phyloP scores from a whole-genome alignment of 2,329 filamentous ascomycete genomes.

The Ophiostoma sp. region DNA sequence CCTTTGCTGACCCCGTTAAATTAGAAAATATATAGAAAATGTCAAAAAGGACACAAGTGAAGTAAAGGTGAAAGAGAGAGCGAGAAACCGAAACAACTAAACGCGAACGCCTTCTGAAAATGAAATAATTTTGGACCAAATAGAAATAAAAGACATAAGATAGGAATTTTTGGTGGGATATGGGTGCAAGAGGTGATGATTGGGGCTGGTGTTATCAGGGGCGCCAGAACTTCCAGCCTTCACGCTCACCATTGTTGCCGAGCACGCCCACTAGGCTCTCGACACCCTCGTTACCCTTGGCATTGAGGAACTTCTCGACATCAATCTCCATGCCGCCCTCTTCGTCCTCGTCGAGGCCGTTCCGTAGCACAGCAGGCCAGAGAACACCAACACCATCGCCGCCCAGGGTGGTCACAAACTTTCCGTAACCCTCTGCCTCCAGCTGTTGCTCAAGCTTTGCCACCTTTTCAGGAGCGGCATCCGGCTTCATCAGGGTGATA shows the following conservation, averaged over 20 bases:
- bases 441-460: constrained; percentile 60
- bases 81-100: background rate
- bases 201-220: background rate
- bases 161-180: background rate
- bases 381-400: constrained; percentile 92
- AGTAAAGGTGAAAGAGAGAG: background rate
- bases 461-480: constrained; percentile 51
- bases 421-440: constrained; percentile 66
- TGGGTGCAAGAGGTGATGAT: background rate
- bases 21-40: constrained; percentile 5
- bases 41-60: background rate
- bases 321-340: constrained; percentile 90
- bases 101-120: constrained; percentile 7
- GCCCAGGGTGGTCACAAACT: constrained; percentile 83
- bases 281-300: constrained; percentile 76
- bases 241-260: constrained; percentile 60
- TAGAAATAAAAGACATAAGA: background rate
- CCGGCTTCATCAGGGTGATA: constrained; percentile 78
- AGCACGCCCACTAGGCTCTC: constrained; percentile 80
- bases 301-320: constrained; percentile 74
- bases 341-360: constrained; percentile 69
- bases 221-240: constrained; percentile 81
- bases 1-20: constrained; percentile 9
- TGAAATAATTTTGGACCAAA: background rate
- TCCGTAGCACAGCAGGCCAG: constrained; percentile 85